Evolutionary conservation across 164 flowering plant genomes (phyloP).

Genomic region (Litsea cubeba): DNA sequence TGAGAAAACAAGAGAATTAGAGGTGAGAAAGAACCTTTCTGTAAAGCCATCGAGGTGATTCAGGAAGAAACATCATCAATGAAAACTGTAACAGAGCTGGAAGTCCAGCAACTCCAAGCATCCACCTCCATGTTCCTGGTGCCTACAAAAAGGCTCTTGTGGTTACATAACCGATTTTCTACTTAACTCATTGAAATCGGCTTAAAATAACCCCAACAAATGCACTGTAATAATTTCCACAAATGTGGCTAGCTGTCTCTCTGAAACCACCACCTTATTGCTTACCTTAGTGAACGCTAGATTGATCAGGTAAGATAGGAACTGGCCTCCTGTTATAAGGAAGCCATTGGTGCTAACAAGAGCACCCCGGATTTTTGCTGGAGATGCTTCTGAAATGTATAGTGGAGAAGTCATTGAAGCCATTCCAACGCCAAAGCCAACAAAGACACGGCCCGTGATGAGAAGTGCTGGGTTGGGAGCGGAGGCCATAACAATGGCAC

Average conservation of each 20-base stretch:
- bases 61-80: slow-evolving; percentile 59
- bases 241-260: no score
- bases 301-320: slow-evolving; percentile 66
- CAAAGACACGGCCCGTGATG: slow-evolving; percentile 51
- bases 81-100: slow-evolving; percentile 62
- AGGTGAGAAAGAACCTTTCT: slow-evolving; percentile 38
- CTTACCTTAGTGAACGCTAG: slow-evolving; percentile 57
- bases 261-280: no score
- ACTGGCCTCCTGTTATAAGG: slow-evolving; percentile 79
- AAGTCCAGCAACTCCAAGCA: slow-evolving; percentile 75
- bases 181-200: background rate
- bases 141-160: slow-evolving; percentile 25
- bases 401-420: slow-evolving; percentile 67
- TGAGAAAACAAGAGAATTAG: background rate
- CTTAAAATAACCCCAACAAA: no score
- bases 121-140: slow-evolving; percentile 82
- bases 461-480: slow-evolving; percentile 40
- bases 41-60: slow-evolving; percentile 71
- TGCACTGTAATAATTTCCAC: no score
- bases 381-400: slow-evolving; percentile 68
- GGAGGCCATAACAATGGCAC: slow-evolving; percentile 56
- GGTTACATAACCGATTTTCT: background rate
- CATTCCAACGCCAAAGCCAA: slow-evolving; percentile 69
- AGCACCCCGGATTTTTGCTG: slow-evolving; percentile 54
- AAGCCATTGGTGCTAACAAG: slow-evolving; percentile 64